Base-by-base conservation (phyloP, 192 early-diverging fungal genomes). In the Coemansia asiatica region DNA sequence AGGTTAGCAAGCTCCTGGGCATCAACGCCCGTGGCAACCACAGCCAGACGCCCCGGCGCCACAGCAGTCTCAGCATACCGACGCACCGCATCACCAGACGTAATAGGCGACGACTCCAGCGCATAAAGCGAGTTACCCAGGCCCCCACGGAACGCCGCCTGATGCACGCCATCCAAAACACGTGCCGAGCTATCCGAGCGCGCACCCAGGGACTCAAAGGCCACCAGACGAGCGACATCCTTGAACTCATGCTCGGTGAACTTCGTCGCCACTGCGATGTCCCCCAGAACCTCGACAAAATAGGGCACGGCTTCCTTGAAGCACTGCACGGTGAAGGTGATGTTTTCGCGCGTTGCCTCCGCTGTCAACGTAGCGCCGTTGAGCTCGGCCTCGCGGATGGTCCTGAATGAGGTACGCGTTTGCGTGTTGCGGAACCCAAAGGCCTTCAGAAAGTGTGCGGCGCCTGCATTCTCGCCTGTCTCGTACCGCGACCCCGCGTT, bases 91-190 rank as follows among this genome's bases (percentile, higher is more conserved):
- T 88, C 85, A 47, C 86, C 85, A 46, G 82, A 89, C 21, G 83
- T 63, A 54, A 87, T 74, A 18, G 89, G 83, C 62, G 88, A 72
- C 61, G 83, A 84, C n/a, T 86, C 67, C 60, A 85, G 75, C 31
- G 92, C 93, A 79, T 90, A 96, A 46, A 99, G 84, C 48, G 94
- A 88, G 92, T 96, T 95, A 56, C 97, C 97, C 67, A 99, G 89
- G 15, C 97, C 97, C 66, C 74, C 75, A 71, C 94, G 91, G 89
- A 96, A 99, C 31, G 95, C 97, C 33, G 88, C 88, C 68, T 86
- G 86, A 82, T 99, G 95, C 64, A 93, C 84, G 29, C 87, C 85
- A 63, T 96, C 93, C 29, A 93, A 61, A 25, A 89, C 88, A 19
- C 85, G 66, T 27, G 90, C 83, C 60, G 82, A 85, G 15, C 91